These are phyloP conservation scores for Morella rubra DNA, from an alignment of 306 rosid genomes.

Conservation along the genomic window DNA sequence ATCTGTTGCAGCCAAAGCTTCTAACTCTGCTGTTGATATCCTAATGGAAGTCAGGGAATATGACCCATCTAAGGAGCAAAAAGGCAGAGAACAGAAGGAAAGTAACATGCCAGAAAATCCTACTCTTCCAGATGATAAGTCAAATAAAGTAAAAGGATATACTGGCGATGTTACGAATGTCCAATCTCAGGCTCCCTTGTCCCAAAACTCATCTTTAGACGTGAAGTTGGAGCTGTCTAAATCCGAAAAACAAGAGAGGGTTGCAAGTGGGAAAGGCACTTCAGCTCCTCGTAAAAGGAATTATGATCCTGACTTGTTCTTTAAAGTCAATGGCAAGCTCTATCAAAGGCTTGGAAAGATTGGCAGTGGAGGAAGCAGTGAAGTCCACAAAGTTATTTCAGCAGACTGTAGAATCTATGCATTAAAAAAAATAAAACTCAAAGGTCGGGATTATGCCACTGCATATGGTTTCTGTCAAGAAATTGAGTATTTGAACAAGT, in stretches of 20 bases:
- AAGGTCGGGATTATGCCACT: constrained; percentile 94
- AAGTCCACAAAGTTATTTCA: constrained; percentile 97
- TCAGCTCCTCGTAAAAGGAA: constrained; percentile 63
- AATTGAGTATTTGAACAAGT: constrained; percentile 80
- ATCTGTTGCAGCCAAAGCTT: constrained; percentile 37
- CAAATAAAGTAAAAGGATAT: constrained; percentile 37
- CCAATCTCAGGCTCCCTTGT: constrained; percentile 42
- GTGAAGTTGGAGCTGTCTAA: constrained; percentile 53
- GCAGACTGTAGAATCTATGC: constrained; percentile 91
- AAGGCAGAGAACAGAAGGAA: constrained; percentile 41
- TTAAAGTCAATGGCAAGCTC: constrained; percentile 91
- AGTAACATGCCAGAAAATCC: constrained; percentile 28
- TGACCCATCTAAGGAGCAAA: constrained; percentile 45
- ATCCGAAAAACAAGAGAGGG: constrained; percentile 65
- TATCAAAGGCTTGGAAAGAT: constrained; percentile 99
- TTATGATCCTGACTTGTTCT: constrained; percentile 88
- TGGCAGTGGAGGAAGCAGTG: constrained; percentile 99
- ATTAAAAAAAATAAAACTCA: constrained; percentile 83
- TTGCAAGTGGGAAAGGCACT: constrained; percentile 49
- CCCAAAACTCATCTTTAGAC: constrained; percentile 43
- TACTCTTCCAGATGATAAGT: constrained; percentile 39
- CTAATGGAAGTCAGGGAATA: constrained; percentile 41
- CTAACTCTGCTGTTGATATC: constrained; percentile 30
- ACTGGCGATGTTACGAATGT: constrained; percentile 39
- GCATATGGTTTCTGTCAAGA: constrained; percentile 99